These are phyloP conservation scores for Candida dubliniensis DNA, from an alignment of 1,139 yeast genomes.

Conservation along the genomic window DNA sequence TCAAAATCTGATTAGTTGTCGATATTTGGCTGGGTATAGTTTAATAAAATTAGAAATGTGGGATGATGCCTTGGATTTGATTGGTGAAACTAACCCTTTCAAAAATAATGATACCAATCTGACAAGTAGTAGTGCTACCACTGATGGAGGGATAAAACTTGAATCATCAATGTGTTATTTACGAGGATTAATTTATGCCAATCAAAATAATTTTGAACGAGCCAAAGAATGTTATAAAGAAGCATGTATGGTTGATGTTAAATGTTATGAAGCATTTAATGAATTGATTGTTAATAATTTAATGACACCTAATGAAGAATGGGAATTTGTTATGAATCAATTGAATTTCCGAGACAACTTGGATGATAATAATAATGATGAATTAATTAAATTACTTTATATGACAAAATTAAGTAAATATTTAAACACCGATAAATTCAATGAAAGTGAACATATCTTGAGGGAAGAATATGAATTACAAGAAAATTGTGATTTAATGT, in stretches of 20 bases:
- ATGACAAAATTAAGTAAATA: conserved; percentile 76
- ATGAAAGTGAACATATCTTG: conserved; percentile 66
- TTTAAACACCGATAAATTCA: conserved; percentile 56
- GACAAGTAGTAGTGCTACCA: background rate
- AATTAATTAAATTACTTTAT: conserved; percentile 73
- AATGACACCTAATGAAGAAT: conserved; percentile 82
- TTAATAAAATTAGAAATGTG: conserved; percentile 70
- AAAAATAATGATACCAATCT: too few species aligned
- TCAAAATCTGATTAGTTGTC: conserved; percentile 62
- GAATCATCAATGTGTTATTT: conserved; percentile 87
- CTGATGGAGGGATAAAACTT: conserved; percentile 79
- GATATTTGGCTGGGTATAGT: conserved; percentile 80
- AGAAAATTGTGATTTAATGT: conserved; percentile 66
- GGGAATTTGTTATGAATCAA: conserved; percentile 67
- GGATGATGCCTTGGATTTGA: conserved; percentile 86
- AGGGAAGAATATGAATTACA: conserved; percentile 71
- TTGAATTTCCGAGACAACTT: conserved; percentile 67
- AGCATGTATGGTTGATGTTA: conserved; percentile 84
- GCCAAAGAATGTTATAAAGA: conserved; percentile 90
- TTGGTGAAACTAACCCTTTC: conserved; percentile 85
- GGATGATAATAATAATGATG: conserved; percentile 82
- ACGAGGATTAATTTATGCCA: conserved; percentile 80
- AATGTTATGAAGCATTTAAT: conserved; percentile 91
- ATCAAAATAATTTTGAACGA: conserved; percentile 78
- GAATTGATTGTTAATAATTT: conserved; percentile 73